Evolutionary conservation across 192 early-diverging fungal species (phyloP).

Genomic region (Backusella psychrophila): DNA sequence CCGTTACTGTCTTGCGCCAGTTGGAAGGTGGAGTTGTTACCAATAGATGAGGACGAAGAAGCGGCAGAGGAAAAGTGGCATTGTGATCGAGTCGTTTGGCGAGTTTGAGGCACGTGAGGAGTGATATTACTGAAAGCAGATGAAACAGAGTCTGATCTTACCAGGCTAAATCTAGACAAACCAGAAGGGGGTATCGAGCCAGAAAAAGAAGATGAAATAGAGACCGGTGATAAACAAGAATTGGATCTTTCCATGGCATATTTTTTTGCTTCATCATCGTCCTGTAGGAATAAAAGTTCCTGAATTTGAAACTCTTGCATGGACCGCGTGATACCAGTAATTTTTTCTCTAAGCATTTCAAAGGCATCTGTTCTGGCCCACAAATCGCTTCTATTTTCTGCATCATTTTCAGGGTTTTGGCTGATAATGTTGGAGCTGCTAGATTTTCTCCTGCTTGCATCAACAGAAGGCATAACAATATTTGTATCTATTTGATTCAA

Average conservation of each 20-base stretch:
- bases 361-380: constrained; percentile 15
- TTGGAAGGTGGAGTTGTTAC: background rate
- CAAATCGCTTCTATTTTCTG: background rate
- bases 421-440: background rate
- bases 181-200: background rate
- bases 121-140: background rate
- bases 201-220: background rate
- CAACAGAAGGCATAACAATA: background rate
- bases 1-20: background rate
- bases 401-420: background rate
- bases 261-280: background rate
- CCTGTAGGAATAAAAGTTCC: constrained; percentile 1
- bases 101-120: constrained; percentile 1
- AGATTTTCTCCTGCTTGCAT: background rate
- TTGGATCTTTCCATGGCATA: background rate
- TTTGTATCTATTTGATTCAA: background rate
- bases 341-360: constrained; percentile 15
- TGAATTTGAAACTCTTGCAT: constrained; percentile 24
- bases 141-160: background rate
- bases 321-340: constrained; percentile 17
- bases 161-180: constrained; percentile 1
- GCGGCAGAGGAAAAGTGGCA: background rate
- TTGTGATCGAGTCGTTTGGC: constrained; percentile 7
- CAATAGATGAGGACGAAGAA: background rate
- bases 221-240: constrained; percentile 2